A percentile compares a stretch with the other conserved stretches of the same genome.
Conservation (phyloP, 176 grass and related monocot species). For the sorghum (Sorghum bicolor) region DNA sequence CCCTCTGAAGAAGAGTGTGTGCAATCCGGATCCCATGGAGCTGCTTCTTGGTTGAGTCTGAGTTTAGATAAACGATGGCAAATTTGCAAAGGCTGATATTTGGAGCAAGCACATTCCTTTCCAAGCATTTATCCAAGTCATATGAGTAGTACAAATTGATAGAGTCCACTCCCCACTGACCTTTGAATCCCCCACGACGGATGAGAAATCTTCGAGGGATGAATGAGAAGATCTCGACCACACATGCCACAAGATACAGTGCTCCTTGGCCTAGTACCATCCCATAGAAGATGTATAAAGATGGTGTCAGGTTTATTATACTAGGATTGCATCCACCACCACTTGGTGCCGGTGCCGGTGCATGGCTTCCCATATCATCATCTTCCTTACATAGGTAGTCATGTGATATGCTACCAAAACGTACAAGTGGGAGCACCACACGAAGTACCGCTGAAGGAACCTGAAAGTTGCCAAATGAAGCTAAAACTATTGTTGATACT, state of each 20-base stretch:
- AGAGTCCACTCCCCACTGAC: background rate
- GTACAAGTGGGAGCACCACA: too few relatives aligned
- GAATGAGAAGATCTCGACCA: background rate
- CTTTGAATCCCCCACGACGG: background rate
- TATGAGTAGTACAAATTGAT: constrained; percentile 16
- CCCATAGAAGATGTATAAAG: background rate
- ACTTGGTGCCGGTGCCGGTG: too few relatives aligned
- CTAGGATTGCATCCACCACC: too few relatives aligned
- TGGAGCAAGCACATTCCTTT: background rate
- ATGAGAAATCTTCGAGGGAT: background rate
- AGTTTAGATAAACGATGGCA: background rate
- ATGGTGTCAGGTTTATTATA: too few relatives aligned
- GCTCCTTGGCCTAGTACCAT: constrained; percentile 19
- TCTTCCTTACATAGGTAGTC: too few relatives aligned
- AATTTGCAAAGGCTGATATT: too few relatives aligned
- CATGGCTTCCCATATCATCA: too few relatives aligned
- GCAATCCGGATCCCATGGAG: constrained; percentile 1
- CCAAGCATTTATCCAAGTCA: background rate
- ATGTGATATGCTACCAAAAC: too few relatives aligned
- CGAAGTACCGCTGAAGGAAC: too few relatives aligned
- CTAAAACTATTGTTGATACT: too few relatives aligned
- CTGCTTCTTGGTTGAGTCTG: background rate
- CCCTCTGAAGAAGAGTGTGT: background rate
- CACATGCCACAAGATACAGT: background rate
- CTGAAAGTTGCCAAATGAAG: too few relatives aligned